phyloP scores from a whole-genome alignment of 108 stramenopile species.

The Nitzschia sp. region DNA sequence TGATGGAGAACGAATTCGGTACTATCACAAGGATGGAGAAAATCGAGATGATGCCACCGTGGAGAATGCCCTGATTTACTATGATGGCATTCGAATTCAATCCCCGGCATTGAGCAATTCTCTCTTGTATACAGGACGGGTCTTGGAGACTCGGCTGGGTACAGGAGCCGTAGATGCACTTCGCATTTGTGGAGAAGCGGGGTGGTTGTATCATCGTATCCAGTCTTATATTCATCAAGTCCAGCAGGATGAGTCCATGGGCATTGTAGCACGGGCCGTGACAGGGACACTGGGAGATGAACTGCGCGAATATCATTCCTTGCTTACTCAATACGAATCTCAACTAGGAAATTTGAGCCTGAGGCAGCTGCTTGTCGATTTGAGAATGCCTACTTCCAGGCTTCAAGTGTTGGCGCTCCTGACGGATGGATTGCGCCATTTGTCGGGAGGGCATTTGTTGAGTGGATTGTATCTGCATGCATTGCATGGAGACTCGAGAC shows the following conservation, averaged over 20 bases:
- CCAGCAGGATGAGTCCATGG: slow-evolving; percentile 48
- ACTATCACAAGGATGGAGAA: slow-evolving; percentile 17
- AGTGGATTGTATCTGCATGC: slow-evolving; percentile 73
- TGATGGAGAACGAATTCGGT: slow-evolving; percentile 49
- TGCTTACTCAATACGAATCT: slow-evolving; percentile 70
- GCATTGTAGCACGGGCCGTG: slow-evolving; percentile 74
- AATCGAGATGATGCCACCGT: neutral
- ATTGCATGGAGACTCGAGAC: slow-evolving; percentile 80
- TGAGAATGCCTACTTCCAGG: slow-evolving; percentile 55
- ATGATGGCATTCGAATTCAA: slow-evolving; percentile 36
- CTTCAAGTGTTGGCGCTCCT: slow-evolving; percentile 76
- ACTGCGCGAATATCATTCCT: slow-evolving; percentile 68
- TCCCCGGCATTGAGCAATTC: slow-evolving; percentile 23
- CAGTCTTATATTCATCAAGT: slow-evolving; percentile 32
- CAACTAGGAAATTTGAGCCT: slow-evolving; percentile 63
- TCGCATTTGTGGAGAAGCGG: slow-evolving; percentile 74
- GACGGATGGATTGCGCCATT: slow-evolving; percentile 59
- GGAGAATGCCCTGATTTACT: neutral
- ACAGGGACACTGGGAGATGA: slow-evolving; percentile 69
- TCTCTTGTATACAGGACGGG: slow-evolving; percentile 24
- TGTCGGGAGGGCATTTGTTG: slow-evolving; percentile 85
- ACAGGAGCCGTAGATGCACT: slow-evolving; percentile 76
- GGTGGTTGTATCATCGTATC: slow-evolving; percentile 80
- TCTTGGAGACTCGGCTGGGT: slow-evolving; percentile 46
- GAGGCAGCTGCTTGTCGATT: slow-evolving; percentile 66